phyloP scores from a whole-genome alignment of 805 yeast genomes.

The Wickerhamomyces silvicola region DNA sequence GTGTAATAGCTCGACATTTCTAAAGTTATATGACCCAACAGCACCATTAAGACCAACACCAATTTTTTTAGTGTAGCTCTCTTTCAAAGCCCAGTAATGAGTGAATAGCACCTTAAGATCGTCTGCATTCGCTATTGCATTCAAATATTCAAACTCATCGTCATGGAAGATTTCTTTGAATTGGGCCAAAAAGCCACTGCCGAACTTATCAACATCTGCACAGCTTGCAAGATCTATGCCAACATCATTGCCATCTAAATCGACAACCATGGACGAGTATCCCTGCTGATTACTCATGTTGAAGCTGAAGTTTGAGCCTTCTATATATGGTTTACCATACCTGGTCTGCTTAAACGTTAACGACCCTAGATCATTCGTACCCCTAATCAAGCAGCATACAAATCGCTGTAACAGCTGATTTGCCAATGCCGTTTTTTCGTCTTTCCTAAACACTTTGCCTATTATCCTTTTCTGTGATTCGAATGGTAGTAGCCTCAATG shows the following conservation, averaged over 20 bases:
- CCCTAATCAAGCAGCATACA: slow-evolving; percentile 30
- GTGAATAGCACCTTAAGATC: slow-evolving; percentile 34
- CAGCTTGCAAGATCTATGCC: slow-evolving; percentile 45
- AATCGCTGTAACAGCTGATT: slow-evolving; percentile 39
- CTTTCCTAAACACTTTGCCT: slow-evolving; percentile 29
- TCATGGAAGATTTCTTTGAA: slow-evolving; percentile 37
- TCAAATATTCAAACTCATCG: slow-evolving; percentile 29
- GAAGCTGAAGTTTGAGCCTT: slow-evolving; percentile 32
- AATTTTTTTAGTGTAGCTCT: slow-evolving; percentile 59
- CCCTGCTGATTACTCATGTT: slow-evolving; percentile 57
- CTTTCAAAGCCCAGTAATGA: slow-evolving; percentile 75
- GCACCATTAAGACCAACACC: slow-evolving; percentile 53
- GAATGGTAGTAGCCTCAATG: slow-evolving; percentile 40
- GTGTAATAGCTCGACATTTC: slow-evolving; percentile 6
- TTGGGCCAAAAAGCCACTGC: slow-evolving; percentile 26
- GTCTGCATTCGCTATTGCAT: slow-evolving; percentile 4
- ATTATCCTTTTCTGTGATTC: slow-evolving; percentile 35
- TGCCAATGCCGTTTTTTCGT: slow-evolving; percentile 34
- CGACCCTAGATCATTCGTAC: slow-evolving; percentile 7
- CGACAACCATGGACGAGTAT: slow-evolving; percentile 38
- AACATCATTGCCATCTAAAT: slow-evolving; percentile 18
- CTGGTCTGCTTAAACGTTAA: slow-evolving; percentile 26
- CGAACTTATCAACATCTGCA: slow-evolving; percentile 19
- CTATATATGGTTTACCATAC: slow-evolving; percentile 54
- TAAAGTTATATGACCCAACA: slow-evolving; percentile 24